Base-by-base conservation (phyloP, 116 monocot species). In the Dioscorea cayenensis region DNA sequence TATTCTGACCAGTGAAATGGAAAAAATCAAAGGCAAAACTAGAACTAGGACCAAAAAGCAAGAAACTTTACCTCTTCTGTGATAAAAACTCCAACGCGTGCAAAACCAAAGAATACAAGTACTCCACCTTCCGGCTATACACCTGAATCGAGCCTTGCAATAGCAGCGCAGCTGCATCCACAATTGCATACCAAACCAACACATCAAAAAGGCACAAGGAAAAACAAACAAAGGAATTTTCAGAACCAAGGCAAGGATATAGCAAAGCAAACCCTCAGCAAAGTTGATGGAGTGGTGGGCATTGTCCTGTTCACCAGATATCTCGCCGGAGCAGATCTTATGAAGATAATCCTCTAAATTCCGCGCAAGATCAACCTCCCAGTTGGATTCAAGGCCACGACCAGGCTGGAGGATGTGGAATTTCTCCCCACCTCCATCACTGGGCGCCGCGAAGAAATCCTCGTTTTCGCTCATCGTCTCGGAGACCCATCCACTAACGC, bases 111-210 rank as follows among this genome's bases (percentile, higher is more conserved):
- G 89, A 83, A 59, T 89, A 81, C 71, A 89, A 66, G 55, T 85
- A 89, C 69, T 89, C 89, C 28, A 89, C 89, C 51, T 89, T 89
- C 65, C 85, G 75, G 67, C 89, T 85, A 73, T 89, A 89, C 60
- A 89, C 89, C 65, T 89, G 89, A 21, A 85, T 80, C 2, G 89
- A 89, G 14, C 89, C 85, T 71, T 89, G 89, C 27, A 89, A 76
- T n/a, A 89, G 73, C 50, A 89, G 51, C 36, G 89, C 89, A 65
- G 89, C 89, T 89, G 66, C 69, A 77, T 67, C 76, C 66, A 68
- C 59, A 32, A 23, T 68, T 71, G 63, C 8, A 66, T 65, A 62
- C 14, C 29, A 72, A 68, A 63, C 20, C 28, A 64, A 14, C 10
- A 63, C 71, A 75, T 43, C 43, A 43, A 6, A 43, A 43, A 12